Base-by-base conservation (phyloP, 78 protist genomes). In the Cyanophora paradoxa region DNA sequence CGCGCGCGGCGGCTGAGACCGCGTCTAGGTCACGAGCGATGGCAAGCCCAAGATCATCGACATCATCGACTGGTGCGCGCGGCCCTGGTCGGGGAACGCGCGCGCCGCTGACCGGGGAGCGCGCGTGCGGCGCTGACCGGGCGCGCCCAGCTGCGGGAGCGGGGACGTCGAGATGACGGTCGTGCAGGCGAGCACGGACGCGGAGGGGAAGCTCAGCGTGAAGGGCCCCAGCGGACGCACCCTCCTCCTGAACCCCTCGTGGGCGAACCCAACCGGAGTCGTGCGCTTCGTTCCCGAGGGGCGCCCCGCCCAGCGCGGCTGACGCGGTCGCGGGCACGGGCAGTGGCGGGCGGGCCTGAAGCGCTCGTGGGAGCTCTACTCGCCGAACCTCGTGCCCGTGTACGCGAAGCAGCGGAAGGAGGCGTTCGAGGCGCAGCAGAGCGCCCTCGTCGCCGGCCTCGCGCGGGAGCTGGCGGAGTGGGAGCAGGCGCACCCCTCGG, bases 11-110 rank as follows among this genome's bases (percentile, higher is more conserved):
- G n/a, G 10, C 13, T 44, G 13, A 44, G n/a, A 13, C 52, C 52
- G 52, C 52, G 52, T 44, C 14, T 41, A 66, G 64, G 62, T 13
- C 11, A 87, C 92, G 17, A 24, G 77, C 17, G 88, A 84, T n/a
- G 94, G 94, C n/a, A 26, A 17, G 37, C 89, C 82, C 41, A 90
- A 90, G 65, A 36, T 85, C 22, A 20, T 90, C 17, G 92, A 88
- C 75, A 11, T 87, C 17, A 46, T 90, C 46, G 94, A 90, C 36
- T 50, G 85, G 62, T n/a, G n/a, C n/a, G n/a, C n/a, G n/a, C n/a
- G n/a, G n/a, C n/a, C n/a, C n/a, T n/a, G n/a, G n/a, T n/a, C n/a
- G n/a, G n/a, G n/a, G n/a, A n/a, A n/a, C n/a, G n/a, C n/a, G n/a
- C n/a, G n/a, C n/a, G n/a, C n/a, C n/a, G n/a, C n/a, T n/a, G n/a